Conservation (phyloP, 1,284 basidiomycete species). For the Trichosporon ovoides region DNA sequence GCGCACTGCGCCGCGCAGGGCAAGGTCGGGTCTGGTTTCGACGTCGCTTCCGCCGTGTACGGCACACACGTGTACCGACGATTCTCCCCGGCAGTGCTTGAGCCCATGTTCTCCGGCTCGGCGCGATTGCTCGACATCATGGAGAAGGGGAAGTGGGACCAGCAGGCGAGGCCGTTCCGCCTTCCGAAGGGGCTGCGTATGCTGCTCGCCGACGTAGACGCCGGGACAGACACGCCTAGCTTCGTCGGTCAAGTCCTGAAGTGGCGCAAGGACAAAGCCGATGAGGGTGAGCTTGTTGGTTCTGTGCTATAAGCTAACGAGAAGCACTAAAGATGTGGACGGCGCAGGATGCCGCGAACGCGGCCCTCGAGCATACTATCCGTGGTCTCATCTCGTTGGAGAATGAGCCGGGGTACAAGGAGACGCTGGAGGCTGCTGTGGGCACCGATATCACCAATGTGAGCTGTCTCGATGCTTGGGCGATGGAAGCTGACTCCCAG, state of each 20-base stretch:
- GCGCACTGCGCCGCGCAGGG: constrained; percentile 96
- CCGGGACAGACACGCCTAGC: constrained; percentile 87
- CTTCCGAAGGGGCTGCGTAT: constrained; percentile 75
- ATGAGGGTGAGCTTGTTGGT: constrained; percentile 53
- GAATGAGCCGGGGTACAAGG: constrained; percentile 34
- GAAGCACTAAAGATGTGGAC: constrained; percentile 66
- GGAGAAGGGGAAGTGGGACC: constrained; percentile 33
- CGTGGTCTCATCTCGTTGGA: constrained; percentile 36
- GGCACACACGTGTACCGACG: constrained; percentile 90
- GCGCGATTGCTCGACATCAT: constrained; percentile 51
- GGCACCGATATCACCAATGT: constrained; percentile 26
- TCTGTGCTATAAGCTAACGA: background rate
- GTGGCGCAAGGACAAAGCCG: constrained; percentile 66
- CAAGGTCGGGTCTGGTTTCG: constrained; percentile 96
- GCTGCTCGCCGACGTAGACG: constrained; percentile 86
- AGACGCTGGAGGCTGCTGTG: constrained; percentile 19
- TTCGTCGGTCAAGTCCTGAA: constrained; percentile 80
- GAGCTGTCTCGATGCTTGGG: constrained; percentile 2
- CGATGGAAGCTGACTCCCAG: background rate
- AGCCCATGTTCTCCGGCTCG: constrained; percentile 58
- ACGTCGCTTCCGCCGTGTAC: constrained; percentile 88
- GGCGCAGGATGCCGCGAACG: constrained; percentile 54
- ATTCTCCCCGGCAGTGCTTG: constrained; percentile 70
- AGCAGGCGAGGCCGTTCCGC: constrained; percentile 59
- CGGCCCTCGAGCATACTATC: constrained; percentile 32